Evolutionary conservation across 2,329 filamentous ascomycete genomes (phyloP).

Genomic region (Talaromyces sp.): DNA sequence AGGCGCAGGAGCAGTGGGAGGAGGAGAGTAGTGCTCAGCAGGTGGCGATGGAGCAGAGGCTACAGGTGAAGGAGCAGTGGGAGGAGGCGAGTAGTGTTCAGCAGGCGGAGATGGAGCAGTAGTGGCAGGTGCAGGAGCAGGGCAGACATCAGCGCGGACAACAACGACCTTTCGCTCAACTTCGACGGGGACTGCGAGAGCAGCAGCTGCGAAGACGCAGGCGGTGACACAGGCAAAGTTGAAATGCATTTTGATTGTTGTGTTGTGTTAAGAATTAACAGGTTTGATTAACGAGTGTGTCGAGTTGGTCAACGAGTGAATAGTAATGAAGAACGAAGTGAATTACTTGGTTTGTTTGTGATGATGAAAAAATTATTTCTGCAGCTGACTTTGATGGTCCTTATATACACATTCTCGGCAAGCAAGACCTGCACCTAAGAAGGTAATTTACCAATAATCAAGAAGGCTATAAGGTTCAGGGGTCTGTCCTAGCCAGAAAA

Average conservation of each 20-base stretch:
- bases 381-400: neutral
- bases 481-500: neutral
- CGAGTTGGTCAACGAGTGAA: slow-evolving; percentile 19
- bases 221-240: slow-evolving; percentile 19
- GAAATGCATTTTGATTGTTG: slow-evolving; percentile 19
- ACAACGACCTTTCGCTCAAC: slow-evolving; percentile 19
- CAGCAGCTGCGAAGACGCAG: slow-evolving; percentile 18
- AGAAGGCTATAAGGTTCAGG: neutral
- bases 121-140: slow-evolving; percentile 14
- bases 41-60: slow-evolving; percentile 2
- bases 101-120: slow-evolving; percentile 9
- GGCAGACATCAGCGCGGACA: slow-evolving; percentile 19
- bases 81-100: slow-evolving; percentile 15
- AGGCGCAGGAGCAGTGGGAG: slow-evolving; percentile 12
- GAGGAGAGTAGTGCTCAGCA: slow-evolving; percentile 13
- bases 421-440: neutral
- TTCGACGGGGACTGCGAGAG: slow-evolving; percentile 18
- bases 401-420: slow-evolving; percentile 8
- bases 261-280: slow-evolving; percentile 1
- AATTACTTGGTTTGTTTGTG: neutral
- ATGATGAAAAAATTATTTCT: neutral
- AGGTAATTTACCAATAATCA: neutral
- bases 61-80: slow-evolving; percentile 16
- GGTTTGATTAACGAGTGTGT: slow-evolving; percentile 13
- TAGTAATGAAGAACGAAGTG: slow-evolving; percentile 6